These are phyloP conservation scores for Dothiorella sarmentorum DNA, from an alignment of 2,329 filamentous ascomycete species.

Conservation along the genomic window DNA sequence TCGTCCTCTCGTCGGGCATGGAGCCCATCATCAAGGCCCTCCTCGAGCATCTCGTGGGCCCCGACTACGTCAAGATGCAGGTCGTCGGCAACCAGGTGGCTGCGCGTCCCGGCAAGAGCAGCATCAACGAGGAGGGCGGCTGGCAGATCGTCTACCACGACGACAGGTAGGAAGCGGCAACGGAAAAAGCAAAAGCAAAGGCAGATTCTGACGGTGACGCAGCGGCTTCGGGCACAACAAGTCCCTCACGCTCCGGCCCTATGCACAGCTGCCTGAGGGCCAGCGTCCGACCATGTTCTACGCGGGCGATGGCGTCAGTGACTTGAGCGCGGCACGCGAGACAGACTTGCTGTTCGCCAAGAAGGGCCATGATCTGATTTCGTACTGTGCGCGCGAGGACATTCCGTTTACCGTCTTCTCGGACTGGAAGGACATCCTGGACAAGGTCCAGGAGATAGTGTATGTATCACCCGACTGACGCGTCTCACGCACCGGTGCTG, in stretches of 20 bases:
- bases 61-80: conserved; percentile 72
- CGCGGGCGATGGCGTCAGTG: conserved; percentile 89
- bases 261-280: conserved; percentile 65
- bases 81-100: conserved; percentile 86
- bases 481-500: background rate
- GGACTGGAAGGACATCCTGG: conserved; percentile 76
- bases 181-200: conserved; percentile 31
- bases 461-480: conserved; percentile 25
- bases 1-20: conserved; percentile 92
- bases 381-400: conserved; percentile 77
- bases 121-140: conserved; percentile 73
- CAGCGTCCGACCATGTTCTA: conserved; percentile 85
- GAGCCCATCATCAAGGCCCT: conserved; percentile 82
- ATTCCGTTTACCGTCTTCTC: conserved; percentile 86
- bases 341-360: conserved; percentile 45
- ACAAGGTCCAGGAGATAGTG: conserved; percentile 71
- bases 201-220: background rate
- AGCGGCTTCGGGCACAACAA: conserved; percentile 94
- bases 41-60: conserved; percentile 76
- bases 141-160: conserved; percentile 91
- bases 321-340: conserved; percentile 86
- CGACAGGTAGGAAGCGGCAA: conserved; percentile 57
- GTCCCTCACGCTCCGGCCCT: conserved; percentile 83
- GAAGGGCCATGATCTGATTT: conserved; percentile 67
- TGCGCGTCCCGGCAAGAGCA: conserved; percentile 63